Base-by-base conservation (phyloP, 768 basidiomycete genomes). In the Tubosaeta brunneosetosa region DNA sequence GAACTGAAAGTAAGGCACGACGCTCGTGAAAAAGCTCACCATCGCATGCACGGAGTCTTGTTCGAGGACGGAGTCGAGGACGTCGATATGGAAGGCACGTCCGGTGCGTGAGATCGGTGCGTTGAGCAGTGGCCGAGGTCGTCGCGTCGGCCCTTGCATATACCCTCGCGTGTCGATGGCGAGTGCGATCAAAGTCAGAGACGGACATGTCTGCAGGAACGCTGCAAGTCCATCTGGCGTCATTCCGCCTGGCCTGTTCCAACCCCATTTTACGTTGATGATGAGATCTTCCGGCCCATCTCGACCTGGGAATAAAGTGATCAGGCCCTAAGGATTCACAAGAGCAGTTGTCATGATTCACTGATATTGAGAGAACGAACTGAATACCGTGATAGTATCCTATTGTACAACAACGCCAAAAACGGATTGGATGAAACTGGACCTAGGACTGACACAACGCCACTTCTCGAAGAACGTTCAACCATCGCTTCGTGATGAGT, bases 201-300 rank as follows among this genome's bases (percentile, higher is more conserved):
- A 36, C 19, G 12, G 46, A 25, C 22, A 33, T 16, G 36, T 19
- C 14, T 41, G 33, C 9, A 54, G 41, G 12, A 57, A 43, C 6
- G 7, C n/a, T 25, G 17, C 31, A 0, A 62, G 49, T n/a, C 56
- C 53, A 17, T 19, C 19, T 1, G 52, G 54, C 0, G 61, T 55
- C 29, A 61, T 53, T 2, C 50, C 52, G 2, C 47, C 37, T 7
- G 31, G 3, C 4, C 19, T 37, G 6, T 31, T 42, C 54, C 59
- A 58, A 2, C 56, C 58, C 50, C 42, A 55, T 0, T 47, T 31
- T 26, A 22, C 26, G 34, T 61, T 57, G 13, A 61, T 50, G 44
- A 8, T 10, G 6, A 59, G 13, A 1, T 17, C 1, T 16, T 57
- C 41, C 6, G 60, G 13, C 19, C 37, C 9, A 29, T 29, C 29